Conservation (phyloP, 352 stramenopile species). For the Globisporangium camurandrum region DNA sequence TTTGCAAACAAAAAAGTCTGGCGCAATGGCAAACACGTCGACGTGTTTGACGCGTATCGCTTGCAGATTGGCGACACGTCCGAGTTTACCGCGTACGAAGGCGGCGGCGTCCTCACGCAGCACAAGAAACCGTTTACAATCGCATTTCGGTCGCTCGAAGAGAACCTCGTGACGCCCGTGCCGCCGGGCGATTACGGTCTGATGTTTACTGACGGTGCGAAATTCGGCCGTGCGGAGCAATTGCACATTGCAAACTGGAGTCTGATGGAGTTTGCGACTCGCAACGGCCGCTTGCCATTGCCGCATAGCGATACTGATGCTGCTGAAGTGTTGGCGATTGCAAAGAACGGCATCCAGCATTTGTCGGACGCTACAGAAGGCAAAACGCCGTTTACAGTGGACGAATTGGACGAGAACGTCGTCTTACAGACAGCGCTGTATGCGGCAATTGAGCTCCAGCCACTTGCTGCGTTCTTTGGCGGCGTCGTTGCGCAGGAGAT, state of each 20-base stretch:
- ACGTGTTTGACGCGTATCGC: slow-evolving; percentile 80
- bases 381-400: slow-evolving; percentile 49
- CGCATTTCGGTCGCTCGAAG: slow-evolving; percentile 70
- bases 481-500: slow-evolving; percentile 79
- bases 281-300: slow-evolving; percentile 48
- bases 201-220: slow-evolving; percentile 83
- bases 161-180: slow-evolving; percentile 58
- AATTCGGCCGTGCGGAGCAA: slow-evolving; percentile 82
- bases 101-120: slow-evolving; percentile 73
- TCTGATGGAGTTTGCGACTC: slow-evolving; percentile 73
- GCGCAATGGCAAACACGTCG: slow-evolving; percentile 77
- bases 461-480: slow-evolving; percentile 74
- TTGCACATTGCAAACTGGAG: slow-evolving; percentile 72
- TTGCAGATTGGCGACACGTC: slow-evolving; percentile 80
- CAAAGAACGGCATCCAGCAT: slow-evolving; percentile 56
- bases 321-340: slow-evolving; percentile 59
- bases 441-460: slow-evolving; percentile 65
- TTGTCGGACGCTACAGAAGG: slow-evolving; percentile 49
- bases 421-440: slow-evolving; percentile 51
- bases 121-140: slow-evolving; percentile 78
- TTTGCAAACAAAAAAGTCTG: slow-evolving; percentile 85
- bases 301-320: slow-evolving; percentile 60
- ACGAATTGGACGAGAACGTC: slow-evolving; percentile 67
- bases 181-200: slow-evolving; percentile 64
- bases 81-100: slow-evolving; percentile 73